phyloP scores from a whole-genome alignment of 2,329 filamentous ascomycete species.

The Pseudogymnoascus sp. region DNA sequence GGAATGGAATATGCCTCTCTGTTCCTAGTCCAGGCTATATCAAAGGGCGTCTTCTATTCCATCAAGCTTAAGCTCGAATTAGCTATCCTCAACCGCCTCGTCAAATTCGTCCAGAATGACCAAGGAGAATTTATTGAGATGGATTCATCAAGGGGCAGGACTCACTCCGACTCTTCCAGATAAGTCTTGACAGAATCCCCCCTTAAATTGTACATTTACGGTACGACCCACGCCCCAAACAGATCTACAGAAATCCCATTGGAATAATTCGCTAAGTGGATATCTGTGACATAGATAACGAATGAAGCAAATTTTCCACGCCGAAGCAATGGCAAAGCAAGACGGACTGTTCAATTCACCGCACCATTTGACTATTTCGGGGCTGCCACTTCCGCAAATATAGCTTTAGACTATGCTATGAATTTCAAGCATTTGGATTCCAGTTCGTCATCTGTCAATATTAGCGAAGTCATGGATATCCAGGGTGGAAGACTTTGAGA shows the following conservation, averaged over 20 bases:
- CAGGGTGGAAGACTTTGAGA: conserved; percentile 15
- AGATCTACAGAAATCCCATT: too few relatives aligned
- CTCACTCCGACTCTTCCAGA: too few relatives aligned
- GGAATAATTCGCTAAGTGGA: too few relatives aligned
- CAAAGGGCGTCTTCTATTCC: conserved; percentile 36
- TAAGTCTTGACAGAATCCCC: too few relatives aligned
- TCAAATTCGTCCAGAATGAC: conserved; percentile 12
- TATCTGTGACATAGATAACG: background rate
- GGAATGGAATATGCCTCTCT: conserved; percentile 32
- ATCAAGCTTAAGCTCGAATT: conserved; percentile 47
- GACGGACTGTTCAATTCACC: conserved; percentile 27
- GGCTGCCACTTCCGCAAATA: conserved; percentile 26
- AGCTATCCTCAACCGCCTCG: conserved; percentile 40
- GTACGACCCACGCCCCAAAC: too few relatives aligned
- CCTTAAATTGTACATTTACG: too few relatives aligned
- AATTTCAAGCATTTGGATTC: conserved; percentile 13
- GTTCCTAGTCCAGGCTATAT: conserved; percentile 32
- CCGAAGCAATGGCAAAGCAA: conserved; percentile 25
- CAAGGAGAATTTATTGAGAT: background rate
- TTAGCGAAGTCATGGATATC: conserved; percentile 19
- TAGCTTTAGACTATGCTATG: conserved; percentile 24
- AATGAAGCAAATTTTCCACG: background rate
- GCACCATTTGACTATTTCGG: conserved; percentile 29
- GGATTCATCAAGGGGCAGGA: too few relatives aligned
- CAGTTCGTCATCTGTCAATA: conserved; percentile 10